Conservation (phyloP, 257 asterid genomes). For the Nicotiana noctiflora region DNA sequence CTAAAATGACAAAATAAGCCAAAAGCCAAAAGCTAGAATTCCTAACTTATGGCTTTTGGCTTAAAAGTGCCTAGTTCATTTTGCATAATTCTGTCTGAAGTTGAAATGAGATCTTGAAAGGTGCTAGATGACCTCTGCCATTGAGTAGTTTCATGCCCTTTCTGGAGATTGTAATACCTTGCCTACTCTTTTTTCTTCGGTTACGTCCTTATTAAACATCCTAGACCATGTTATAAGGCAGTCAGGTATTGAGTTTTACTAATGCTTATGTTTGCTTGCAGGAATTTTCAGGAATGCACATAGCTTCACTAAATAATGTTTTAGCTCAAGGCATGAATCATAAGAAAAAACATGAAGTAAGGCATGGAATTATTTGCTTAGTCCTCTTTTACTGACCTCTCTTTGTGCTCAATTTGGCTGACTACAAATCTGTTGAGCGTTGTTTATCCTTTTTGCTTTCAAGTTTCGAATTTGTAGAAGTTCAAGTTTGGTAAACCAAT, state of each 20-base stretch:
- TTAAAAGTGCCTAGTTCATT: neutral
- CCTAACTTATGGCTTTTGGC: no score
- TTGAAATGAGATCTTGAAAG: neutral
- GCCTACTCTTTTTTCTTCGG: neutral
- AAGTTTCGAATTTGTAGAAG: neutral
- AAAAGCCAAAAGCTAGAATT: no score
- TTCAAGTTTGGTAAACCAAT: no score
- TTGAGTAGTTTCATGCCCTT: neutral
- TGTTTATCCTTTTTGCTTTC: neutral
- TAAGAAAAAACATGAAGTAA: slow-evolving; percentile 93
- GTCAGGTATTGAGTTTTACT: slow-evolving; percentile 5
- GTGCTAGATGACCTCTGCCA: neutral
- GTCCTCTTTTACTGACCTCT: neutral
- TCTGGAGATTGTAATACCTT: neutral
- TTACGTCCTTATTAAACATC: neutral
- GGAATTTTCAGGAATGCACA: slow-evolving; percentile 58
- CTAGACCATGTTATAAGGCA: neutral
- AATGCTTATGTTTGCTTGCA: slow-evolving; percentile 24
- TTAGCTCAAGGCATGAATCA: slow-evolving; percentile 87
- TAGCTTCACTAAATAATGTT: slow-evolving; percentile 51
- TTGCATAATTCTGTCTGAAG: neutral
- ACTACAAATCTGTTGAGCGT: slow-evolving; percentile 2
- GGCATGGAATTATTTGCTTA: slow-evolving; percentile 18
- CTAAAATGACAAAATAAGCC: no score
- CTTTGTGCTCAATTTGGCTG: neutral